These are phyloP conservation scores for Kurtzmaniella cleridarum DNA, from an alignment of 805 yeast species.

Conservation along the genomic window DNA sequence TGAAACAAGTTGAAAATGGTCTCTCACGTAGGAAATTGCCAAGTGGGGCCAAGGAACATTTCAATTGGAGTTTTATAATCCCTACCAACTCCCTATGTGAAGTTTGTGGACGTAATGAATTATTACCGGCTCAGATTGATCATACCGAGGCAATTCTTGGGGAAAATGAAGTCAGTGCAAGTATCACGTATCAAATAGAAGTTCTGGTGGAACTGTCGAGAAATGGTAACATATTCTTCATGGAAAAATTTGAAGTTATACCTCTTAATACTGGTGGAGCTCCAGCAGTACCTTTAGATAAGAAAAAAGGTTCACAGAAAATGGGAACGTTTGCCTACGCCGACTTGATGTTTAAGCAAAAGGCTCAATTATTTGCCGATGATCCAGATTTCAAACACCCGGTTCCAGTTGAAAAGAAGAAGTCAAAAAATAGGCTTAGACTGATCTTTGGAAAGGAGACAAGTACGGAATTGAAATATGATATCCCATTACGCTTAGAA, in stretches of 20 bases:
- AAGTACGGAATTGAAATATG: background rate
- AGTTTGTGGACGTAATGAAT: background rate
- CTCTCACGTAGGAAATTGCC: background rate
- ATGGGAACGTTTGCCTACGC: background rate
- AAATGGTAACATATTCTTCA: background rate
- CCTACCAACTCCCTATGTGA: slow-evolving; percentile 1
- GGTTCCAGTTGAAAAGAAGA: slow-evolving; percentile 1
- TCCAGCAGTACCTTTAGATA: background rate
- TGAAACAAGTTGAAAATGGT: background rate
- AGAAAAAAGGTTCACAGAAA: background rate
- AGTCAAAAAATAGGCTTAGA: background rate
- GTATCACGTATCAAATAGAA: slow-evolving; percentile 3
- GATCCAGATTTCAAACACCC: background rate
- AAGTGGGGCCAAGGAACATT: background rate
- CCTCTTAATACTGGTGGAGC: background rate
- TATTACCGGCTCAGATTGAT: slow-evolving; percentile 1
- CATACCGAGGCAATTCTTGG: background rate
- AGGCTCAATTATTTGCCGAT: background rate
- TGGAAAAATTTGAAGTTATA: slow-evolving; percentile 3
- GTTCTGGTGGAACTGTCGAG: slow-evolving; percentile 2
- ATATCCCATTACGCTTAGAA: slow-evolving; percentile 1
- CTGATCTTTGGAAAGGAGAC: background rate
- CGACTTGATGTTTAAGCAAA: background rate
- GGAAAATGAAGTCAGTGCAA: background rate
- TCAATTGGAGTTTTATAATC: background rate